Evolutionary conservation across 1,139 yeast species (phyloP).

Genomic region (Kurtzmaniella quercitrusa): DNA sequence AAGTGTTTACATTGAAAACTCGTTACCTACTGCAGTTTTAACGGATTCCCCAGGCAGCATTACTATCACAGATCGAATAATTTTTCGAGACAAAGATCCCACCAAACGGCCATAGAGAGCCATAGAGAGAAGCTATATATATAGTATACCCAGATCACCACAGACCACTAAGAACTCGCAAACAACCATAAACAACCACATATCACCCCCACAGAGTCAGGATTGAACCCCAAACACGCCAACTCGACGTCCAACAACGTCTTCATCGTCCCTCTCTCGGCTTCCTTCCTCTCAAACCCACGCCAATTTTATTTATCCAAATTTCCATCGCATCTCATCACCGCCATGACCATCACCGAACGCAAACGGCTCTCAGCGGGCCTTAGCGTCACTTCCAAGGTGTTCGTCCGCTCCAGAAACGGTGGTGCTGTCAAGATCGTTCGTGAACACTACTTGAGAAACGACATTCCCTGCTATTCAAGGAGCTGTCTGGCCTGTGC

Average conservation of each 20-base stretch:
- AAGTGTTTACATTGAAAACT: too few relatives aligned
- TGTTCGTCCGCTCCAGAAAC: conserved; percentile 83
- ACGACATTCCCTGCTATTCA: conserved; percentile 90
- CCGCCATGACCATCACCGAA: conserved; percentile 15
- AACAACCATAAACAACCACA: too few relatives aligned
- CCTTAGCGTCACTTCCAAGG: conserved; percentile 78
- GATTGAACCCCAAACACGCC: too few relatives aligned
- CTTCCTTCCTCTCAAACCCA: background rate
- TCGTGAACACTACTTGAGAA: conserved; percentile 88
- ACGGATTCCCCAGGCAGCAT: too few relatives aligned
- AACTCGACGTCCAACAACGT: too few relatives aligned
- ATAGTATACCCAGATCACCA: too few relatives aligned
- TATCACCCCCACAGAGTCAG: background rate
- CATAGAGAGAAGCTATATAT: background rate
- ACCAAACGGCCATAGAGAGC: background rate
- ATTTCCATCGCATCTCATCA: background rate
- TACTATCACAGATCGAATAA: too few relatives aligned
- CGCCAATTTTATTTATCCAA: background rate
- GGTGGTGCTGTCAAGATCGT: conserved; percentile 91
- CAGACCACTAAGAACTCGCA: too few relatives aligned
- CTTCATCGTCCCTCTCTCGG: too few relatives aligned
- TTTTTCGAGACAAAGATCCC: background rate
- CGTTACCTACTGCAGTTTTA: too few relatives aligned
- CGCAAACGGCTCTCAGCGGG: conserved; percentile 52
- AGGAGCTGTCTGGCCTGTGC: conserved; percentile 63